Percentiles rank a stretch among this genome's conserved stretches.
Evolutionary conservation across 768 basidiomycete genomes (phyloP).

Genomic region (Hericium erinaceus): DNA sequence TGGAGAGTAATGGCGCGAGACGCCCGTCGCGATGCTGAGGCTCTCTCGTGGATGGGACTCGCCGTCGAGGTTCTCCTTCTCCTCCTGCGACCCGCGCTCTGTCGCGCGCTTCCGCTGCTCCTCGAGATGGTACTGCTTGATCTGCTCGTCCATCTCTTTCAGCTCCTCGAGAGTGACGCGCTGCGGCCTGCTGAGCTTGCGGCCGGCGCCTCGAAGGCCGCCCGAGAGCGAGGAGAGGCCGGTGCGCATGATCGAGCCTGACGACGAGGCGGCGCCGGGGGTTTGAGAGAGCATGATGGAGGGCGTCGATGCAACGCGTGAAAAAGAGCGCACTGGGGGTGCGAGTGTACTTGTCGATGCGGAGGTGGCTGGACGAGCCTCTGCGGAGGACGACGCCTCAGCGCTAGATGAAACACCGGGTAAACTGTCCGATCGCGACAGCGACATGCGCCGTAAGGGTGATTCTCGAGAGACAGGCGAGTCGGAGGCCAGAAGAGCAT

Average conservation of each 20-base stretch:
- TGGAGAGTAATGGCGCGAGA: slow-evolving; percentile 10
- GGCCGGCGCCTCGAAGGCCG: slow-evolving; percentile 26
- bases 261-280: slow-evolving; percentile 17
- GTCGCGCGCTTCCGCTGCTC: slow-evolving; percentile 11
- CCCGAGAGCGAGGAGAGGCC: slow-evolving; percentile 11
- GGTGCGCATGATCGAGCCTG: slow-evolving; percentile 13
- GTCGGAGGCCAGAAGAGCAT: slow-evolving; percentile 13
- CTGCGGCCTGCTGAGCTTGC: slow-evolving; percentile 26
- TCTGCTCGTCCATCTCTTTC: slow-evolving; percentile 23
- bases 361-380: slow-evolving; percentile 17
- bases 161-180: slow-evolving; percentile 30
- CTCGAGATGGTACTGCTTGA: slow-evolving; percentile 12
- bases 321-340: slow-evolving; percentile 40
- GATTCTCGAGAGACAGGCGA: slow-evolving; percentile 25
- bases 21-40: not conserved
- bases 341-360: slow-evolving; percentile 23
- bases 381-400: not conserved
- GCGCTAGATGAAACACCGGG: slow-evolving; percentile 34
- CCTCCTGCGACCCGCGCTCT: slow-evolving; percentile 6
- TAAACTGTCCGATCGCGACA: slow-evolving; percentile 62
- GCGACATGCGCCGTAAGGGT: slow-evolving; percentile 37
- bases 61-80: slow-evolving; percentile 14
- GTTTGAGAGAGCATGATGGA: slow-evolving; percentile 20
- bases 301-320: slow-evolving; percentile 60
- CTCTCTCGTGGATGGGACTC: not conserved